Percentiles rank a stretch among this genome's conserved stretches.
These are phyloP conservation scores for Aspergillus quadricinctus DNA, from an alignment of 2,329 filamentous ascomycete genomes.

Conservation along the genomic window DNA sequence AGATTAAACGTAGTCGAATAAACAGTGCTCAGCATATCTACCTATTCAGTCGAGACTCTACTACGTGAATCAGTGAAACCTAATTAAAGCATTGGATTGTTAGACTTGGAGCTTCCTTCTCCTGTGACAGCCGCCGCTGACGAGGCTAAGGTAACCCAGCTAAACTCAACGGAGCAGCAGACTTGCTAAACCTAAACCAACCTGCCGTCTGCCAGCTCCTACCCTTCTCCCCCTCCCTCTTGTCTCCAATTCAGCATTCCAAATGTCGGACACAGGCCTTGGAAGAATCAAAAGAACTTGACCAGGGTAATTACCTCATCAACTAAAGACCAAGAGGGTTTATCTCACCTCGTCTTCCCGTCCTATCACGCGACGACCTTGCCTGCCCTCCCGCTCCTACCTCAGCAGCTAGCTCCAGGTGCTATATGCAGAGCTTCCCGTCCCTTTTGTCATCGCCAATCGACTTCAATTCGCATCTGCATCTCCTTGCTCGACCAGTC, in stretches of 20 bases:
- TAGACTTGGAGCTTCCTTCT: not conserved
- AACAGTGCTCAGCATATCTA: not conserved
- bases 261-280: not conserved
- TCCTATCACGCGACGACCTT: slow-evolving; percentile 24
- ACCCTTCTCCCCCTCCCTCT: not conserved
- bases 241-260: not conserved
- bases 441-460: slow-evolving; percentile 15
- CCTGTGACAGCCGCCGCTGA: not conserved
- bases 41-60: not conserved
- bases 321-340: not conserved
- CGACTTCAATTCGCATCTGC: slow-evolving; percentile 4
- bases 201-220: slow-evolving; percentile 1
- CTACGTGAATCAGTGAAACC: not conserved
- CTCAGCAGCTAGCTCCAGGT: slow-evolving; percentile 12
- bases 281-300: not conserved
- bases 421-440: slow-evolving; percentile 18
- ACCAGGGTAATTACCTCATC: not conserved
- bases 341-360: slow-evolving; percentile 4
- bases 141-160: not conserved
- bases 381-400: slow-evolving; percentile 20
- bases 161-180: not conserved
- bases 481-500: not conserved
- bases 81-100: too few relatives aligned
- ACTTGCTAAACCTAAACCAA: not conserved
- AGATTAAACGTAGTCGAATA: not conserved